Base-by-base conservation (phyloP, 1,284 basidiomycete genomes). In the Hymenochaete sp. region DNA sequence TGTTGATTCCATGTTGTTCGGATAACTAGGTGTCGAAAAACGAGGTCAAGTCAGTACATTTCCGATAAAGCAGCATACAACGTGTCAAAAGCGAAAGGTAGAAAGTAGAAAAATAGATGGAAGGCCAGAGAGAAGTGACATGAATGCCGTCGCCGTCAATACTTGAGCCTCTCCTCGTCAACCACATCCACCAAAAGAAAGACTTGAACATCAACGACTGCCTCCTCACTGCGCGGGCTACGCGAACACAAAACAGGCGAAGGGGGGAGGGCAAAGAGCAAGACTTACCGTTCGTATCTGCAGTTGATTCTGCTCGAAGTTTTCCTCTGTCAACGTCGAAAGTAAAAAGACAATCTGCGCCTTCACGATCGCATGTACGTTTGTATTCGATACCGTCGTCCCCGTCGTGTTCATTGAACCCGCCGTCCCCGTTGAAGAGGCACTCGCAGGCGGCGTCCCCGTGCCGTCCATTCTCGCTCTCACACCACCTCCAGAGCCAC, bases 321-420 rank as follows among this genome's bases (percentile, higher is more conserved):
- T 92, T 57, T 95, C 93, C 67, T 96, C 93, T 48, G 87, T 91
- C 49, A 96, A 76, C 19, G 89, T 95, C 16, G 88, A 91, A 53
- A 97, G 75, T 50, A 95, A 75, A 66, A 96, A 96, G 55, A 92
- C 89, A 62, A 96, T 93, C 68, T 88, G 85, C 50, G 85, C 83
- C 67, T 84, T 85, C 67, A 88, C 84, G 63, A 88, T 88, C 60
- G 82, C 85, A 54, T 75, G 61, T 66, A 75, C 45, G 58, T 75
- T 74, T 56, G 72, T 67, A 57, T 69, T 74, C 56, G 70, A 57
- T n/a, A n/a, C n/a, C n/a, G n/a, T n/a, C n/a, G n/a, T n/a, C n/a
- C n/a, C n/a, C n/a, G n/a, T n/a, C n/a, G n/a, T n/a, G n/a, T n/a
- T n/a, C n/a, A n/a, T n/a, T n/a, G n/a, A n/a, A n/a, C n/a, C n/a